phyloP scores from a whole-genome alignment of 2,329 filamentous ascomycete species.

The Hypoxylon sp. region DNA sequence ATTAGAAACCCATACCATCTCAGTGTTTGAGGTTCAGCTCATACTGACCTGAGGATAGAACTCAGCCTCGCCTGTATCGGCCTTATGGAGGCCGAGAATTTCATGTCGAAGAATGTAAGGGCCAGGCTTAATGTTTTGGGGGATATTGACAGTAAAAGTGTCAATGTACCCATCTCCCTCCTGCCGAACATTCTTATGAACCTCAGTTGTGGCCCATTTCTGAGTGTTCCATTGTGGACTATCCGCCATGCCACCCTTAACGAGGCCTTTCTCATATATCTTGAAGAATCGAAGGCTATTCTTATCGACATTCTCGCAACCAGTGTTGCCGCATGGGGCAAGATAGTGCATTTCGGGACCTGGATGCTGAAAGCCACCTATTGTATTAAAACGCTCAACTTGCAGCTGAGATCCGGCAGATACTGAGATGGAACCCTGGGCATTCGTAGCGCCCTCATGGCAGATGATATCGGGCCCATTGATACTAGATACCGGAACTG shows the following conservation, averaged over 20 bases:
- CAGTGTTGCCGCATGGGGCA: slow-evolving; percentile 54
- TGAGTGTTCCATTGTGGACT: slow-evolving; percentile 62
- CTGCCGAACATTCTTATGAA: slow-evolving; percentile 59
- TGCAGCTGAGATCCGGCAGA: slow-evolving; percentile 50
- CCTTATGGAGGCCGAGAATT: slow-evolving; percentile 50
- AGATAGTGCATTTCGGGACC: slow-evolving; percentile 56
- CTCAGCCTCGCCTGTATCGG: slow-evolving; percentile 42
- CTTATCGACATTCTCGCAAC: slow-evolving; percentile 53
- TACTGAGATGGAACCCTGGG: slow-evolving; percentile 39
- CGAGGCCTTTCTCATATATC: slow-evolving; percentile 50
- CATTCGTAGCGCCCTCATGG: slow-evolving; percentile 40
- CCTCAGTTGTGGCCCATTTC: slow-evolving; percentile 60
- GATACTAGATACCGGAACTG: slow-evolving; percentile 33
- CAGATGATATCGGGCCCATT: slow-evolving; percentile 44
- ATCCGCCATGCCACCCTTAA: slow-evolving; percentile 51
- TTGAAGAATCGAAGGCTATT: slow-evolving; percentile 53
- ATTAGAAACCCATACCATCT: slow-evolving; percentile 4
- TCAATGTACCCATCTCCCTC: slow-evolving; percentile 65
- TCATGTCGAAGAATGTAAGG: slow-evolving; percentile 50
- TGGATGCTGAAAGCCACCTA: slow-evolving; percentile 44
- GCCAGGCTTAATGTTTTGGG: slow-evolving; percentile 53
- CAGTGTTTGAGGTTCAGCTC: neutral
- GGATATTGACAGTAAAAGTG: slow-evolving; percentile 50
- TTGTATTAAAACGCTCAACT: slow-evolving; percentile 50
- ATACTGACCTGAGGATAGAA: slow-evolving; percentile 49